Conservation (phyloP, 345 rosid species). For the Isatis tinctoria region DNA sequence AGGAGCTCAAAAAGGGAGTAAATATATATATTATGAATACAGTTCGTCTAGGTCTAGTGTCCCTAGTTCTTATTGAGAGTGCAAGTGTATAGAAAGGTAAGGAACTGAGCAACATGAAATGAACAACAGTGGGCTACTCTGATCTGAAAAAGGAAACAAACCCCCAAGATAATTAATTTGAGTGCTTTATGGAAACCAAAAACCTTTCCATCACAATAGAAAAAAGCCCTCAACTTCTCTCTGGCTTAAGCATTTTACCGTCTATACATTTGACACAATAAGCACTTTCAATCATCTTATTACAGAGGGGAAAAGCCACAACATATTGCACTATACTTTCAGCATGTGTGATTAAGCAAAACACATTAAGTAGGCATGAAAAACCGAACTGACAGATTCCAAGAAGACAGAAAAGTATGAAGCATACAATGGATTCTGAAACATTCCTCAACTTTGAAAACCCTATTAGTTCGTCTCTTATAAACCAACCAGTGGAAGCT, state of each 20-base stretch:
- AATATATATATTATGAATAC: too few relatives aligned
- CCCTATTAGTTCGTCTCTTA: too few relatives aligned
- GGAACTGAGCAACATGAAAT: too few relatives aligned
- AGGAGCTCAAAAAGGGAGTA: too few relatives aligned
- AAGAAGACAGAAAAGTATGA: background rate
- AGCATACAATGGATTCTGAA: background rate
- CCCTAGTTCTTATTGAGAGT: too few relatives aligned
- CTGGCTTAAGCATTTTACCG: constrained; percentile 74
- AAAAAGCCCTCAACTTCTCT: constrained; percentile 69
- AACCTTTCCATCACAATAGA: constrained; percentile 70
- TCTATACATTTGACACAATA: constrained; percentile 39
- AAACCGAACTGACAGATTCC: background rate
- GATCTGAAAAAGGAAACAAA: constrained; percentile 29
- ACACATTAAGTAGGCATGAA: background rate
- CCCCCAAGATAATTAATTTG: constrained; percentile 66
- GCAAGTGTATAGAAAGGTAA: too few relatives aligned
- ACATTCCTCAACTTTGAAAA: too few relatives aligned
- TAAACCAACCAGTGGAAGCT: too few relatives aligned
- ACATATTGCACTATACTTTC: background rate
- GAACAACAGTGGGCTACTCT: background rate
- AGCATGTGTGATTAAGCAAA: background rate
- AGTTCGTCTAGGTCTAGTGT: too few relatives aligned
- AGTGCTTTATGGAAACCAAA: constrained; percentile 65
- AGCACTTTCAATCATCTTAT: background rate
- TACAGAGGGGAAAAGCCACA: background rate